Percentiles rank a stretch among this genome's conserved stretches.
These are phyloP conservation scores for Triangularia setosa DNA, from an alignment of 2,329 filamentous ascomycete genomes.

Conservation along the genomic window DNA sequence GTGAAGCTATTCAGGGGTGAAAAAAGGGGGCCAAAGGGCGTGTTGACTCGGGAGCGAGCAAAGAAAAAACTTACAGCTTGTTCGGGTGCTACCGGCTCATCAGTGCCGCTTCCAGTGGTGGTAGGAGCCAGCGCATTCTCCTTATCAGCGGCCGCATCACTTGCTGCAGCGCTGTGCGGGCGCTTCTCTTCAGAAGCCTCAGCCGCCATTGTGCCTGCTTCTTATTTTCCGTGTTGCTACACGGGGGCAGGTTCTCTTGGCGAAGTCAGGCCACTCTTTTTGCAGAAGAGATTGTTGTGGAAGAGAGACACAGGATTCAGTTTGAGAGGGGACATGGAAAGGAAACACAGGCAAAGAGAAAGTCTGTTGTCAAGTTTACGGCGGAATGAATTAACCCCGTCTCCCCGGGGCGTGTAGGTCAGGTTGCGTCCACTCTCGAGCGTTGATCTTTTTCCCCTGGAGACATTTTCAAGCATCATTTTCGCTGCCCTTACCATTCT, in stretches of 20 bases:
- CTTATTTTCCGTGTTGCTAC: neutral
- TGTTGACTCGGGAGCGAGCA: neutral
- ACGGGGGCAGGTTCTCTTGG: neutral
- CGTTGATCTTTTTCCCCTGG: neutral
- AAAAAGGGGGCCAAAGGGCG: neutral
- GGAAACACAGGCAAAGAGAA: neutral
- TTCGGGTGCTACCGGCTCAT: neutral
- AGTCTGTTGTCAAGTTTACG: neutral
- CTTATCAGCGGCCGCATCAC: neutral
- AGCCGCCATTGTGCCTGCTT: neutral
- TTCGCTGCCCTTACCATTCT: neutral
- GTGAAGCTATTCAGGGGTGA: neutral
- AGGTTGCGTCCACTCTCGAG: too few relatives aligned
- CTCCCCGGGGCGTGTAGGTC: neutral
- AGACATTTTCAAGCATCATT: neutral
- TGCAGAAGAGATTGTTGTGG: neutral
- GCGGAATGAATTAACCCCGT: neutral
- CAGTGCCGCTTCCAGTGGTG: neutral
- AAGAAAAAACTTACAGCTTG: constrained; percentile 2
- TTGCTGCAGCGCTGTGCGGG: constrained; percentile 4
- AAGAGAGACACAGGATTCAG: neutral
- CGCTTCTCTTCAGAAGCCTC: constrained; percentile 13
- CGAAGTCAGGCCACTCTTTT: neutral
- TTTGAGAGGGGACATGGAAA: neutral
- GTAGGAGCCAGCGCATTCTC: constrained; percentile 1